phyloP scores from a whole-genome alignment of 148 eudicot species.

The Cornus controversa region DNA sequence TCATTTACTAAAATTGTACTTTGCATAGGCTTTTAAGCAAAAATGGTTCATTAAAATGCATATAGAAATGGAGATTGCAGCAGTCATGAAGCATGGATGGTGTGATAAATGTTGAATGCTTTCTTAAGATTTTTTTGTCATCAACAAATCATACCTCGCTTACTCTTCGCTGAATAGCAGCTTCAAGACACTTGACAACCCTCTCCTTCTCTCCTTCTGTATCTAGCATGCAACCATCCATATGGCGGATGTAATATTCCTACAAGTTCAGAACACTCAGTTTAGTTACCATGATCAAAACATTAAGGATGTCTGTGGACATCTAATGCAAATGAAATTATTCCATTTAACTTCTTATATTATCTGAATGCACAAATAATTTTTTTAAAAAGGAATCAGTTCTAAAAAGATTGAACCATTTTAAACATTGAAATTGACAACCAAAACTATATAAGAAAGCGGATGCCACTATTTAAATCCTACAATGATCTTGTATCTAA shows the following conservation, averaged over 20 bases:
- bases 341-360: background rate
- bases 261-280: constrained; percentile 26
- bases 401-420: background rate
- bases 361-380: background rate
- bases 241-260: constrained; percentile 79
- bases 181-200: constrained; percentile 79
- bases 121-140: background rate
- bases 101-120: background rate
- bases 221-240: constrained; percentile 60
- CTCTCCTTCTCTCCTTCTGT: constrained; percentile 69
- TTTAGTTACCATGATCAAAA: constrained; percentile 1
- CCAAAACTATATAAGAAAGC: background rate
- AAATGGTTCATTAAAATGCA: background rate
- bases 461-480: background rate
- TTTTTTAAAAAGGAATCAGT: background rate
- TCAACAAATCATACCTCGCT: constrained; percentile 40
- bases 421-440: background rate
- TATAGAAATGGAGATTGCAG: background rate
- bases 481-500: background rate
- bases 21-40: background rate
- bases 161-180: constrained; percentile 73
- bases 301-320: background rate
- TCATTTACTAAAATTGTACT: background rate
- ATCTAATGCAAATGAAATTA: background rate
- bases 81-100: background rate